A percentile compares a stretch with the other conserved stretches of the same genome.
These are phyloP conservation scores for Penicillium sp. DNA, from an alignment of 2,329 filamentous ascomycete genomes.

Conservation along the genomic window DNA sequence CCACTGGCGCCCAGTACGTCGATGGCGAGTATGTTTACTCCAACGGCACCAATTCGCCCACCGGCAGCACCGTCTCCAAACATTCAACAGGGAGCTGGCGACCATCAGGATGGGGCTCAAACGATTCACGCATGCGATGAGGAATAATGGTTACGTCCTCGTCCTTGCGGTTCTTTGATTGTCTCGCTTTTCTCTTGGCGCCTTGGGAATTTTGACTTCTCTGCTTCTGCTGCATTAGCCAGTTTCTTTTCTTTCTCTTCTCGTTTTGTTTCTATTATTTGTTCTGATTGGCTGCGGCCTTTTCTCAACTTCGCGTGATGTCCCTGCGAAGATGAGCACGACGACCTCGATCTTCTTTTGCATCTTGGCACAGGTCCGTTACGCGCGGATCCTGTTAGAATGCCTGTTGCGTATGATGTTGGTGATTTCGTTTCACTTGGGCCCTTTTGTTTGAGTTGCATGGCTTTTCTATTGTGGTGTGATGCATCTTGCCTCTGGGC, in stretches of 20 bases:
- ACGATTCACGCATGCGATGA: slow-evolving; percentile 35
- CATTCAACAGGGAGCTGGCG: slow-evolving; percentile 44
- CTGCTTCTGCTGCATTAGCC: slow-evolving; percentile 8
- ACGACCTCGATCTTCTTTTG: slow-evolving; percentile 10
- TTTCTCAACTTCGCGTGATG: slow-evolving; percentile 26
- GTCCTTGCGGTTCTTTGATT: slow-evolving; percentile 11
- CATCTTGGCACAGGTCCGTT: background rate
- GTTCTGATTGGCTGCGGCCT: slow-evolving; percentile 1
- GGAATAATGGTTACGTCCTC: slow-evolving; percentile 4
- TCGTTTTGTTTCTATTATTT: slow-evolving; percentile 1
- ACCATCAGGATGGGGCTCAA: slow-evolving; percentile 33
- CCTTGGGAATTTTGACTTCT: slow-evolving; percentile 4
- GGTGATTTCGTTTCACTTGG: slow-evolving; percentile 1
- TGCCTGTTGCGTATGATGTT: slow-evolving; percentile 2
- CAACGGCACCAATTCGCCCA: slow-evolving; percentile 40
- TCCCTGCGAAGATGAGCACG: slow-evolving; percentile 25
- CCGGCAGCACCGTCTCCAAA: slow-evolving; percentile 42
- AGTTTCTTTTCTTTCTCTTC: slow-evolving; percentile 3
- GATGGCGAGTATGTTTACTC: slow-evolving; percentile 92
- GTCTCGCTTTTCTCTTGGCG: slow-evolving; percentile 13
- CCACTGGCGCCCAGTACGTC: slow-evolving; percentile 87
- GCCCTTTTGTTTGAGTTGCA: background rate
- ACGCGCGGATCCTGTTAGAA: background rate
- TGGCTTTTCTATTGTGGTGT: background rate
- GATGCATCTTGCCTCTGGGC: slow-evolving; percentile 6